Base-by-base conservation (phyloP, 495 filamentous ascomycete genomes). In the Aspergillus nanangensis region DNA sequence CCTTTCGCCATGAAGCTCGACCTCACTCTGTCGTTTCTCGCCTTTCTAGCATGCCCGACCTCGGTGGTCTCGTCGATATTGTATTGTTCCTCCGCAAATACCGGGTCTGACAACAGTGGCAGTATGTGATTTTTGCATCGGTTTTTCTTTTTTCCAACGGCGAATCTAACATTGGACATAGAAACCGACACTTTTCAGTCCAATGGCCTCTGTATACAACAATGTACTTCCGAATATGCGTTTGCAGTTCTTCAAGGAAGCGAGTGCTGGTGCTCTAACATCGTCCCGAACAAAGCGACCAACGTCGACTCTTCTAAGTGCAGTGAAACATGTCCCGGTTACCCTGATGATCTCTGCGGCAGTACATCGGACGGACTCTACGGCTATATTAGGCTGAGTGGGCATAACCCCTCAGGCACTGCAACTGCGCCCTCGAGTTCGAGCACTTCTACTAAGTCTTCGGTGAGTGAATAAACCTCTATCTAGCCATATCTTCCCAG, bases 251-350 rank as follows among this genome's bases (percentile, higher is more conserved):
- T 90, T 14, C 82, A 84, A 53, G 72, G 67, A 15, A 66, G 79
- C 17, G 61, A 65, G 24, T 91, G 87, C 65, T 91, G 87, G 87
- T 91, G 87, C 61, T 83, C 84, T 2, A 79, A 91, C 52, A 83
- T 83, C 50, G 71, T 68, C 10, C 87, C 87, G 0, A 69, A 66
- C 11, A 53, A 69, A 14, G 67, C 70, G 19, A 61, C 62, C 48
- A 53, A 62, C 56, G 18, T 62, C 29, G 44, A 52, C 32, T 41
- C 41, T 1, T 54, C 61, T 15, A 61, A 77, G 13, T 91, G 87
- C 62, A 68, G 68, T 47, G 54, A 66, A 7, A 37, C 44, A 4
- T 91, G 87, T 53, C 86, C 86, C 20, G 87, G 86, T 15, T 91
- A 80, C 56, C 77, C 75, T 4, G 38, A 24, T 14, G 86, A 91